Evolutionary conservation across 129 eudicot species (phyloP), one percentile per base, ranked within the genome.

Genomic region (Lactuca saligna): DNA sequence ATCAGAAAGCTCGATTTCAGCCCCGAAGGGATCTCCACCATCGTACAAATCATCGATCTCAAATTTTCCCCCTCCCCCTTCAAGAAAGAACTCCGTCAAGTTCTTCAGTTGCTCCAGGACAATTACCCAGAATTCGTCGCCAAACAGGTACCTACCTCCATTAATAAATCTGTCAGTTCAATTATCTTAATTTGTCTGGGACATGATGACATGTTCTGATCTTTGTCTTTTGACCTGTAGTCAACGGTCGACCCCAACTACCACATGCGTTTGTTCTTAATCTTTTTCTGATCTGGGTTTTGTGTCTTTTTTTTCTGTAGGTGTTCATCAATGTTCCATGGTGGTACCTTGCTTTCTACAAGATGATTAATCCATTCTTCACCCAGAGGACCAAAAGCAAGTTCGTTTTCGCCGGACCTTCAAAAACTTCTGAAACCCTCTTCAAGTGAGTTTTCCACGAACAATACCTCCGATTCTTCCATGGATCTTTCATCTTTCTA

Each of bases 81-180:
- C 17, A 88, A 84, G 84, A 85, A 75, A 37, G 97, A 91, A 56
- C 88, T 91, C 46, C 78, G 96, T n/a, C 90, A 83, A 48, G 96
- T 90, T 9, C 79, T 87, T 14, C 96, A 81, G 35, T 57, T 88
- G 72, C 83, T 91, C 42, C 97, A 91, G 70, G 97, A 91, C 58
- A 91, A 91, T 67, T 91, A 87, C 67, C 97, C 97, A 3, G 97
- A 91, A 65, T 91, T 91, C 61, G 97, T 88, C 4, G 97, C 96
- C 65, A 91, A 82, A 44, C 97, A 91, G 96, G 97, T 91, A 79
- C 4, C 5, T 14, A 2, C 17, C 14, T 25, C 29, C n/a, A n/a
- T 3, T 54, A 15, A 38, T 64, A 3, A 3, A 15, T 41, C 38
- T 55, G 73, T 66, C 11, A 55, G 71, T n/a, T 65, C 5, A 51